A percentile compares a stretch with the other conserved stretches of the same genome.
phyloP scores from a whole-genome alignment of 2,329 filamentous ascomycete genomes.

The Moelleriella libera region DNA sequence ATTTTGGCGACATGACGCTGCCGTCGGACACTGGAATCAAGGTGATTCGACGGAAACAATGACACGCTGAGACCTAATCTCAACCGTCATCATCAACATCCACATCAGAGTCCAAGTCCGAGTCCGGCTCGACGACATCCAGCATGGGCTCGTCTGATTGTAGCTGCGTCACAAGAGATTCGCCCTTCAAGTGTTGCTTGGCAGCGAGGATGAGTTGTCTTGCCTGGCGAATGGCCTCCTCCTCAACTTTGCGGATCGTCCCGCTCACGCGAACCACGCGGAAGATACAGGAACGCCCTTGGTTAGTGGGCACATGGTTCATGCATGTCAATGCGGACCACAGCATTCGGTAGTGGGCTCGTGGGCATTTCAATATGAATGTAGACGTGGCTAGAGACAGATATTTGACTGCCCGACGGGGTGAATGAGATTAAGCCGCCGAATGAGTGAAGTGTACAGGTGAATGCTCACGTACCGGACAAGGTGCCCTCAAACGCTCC shows the following conservation, averaged over 20 bases:
- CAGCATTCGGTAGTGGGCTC: constrained; percentile 71
- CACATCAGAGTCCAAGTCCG: constrained; percentile 13
- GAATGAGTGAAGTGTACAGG: not conserved
- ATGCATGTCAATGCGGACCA: constrained; percentile 84
- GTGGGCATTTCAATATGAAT: constrained; percentile 73
- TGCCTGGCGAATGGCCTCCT: constrained; percentile 73
- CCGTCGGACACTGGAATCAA: constrained; percentile 53
- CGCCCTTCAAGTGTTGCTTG: constrained; percentile 23
- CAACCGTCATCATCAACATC: not conserved
- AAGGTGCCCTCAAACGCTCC: constrained; percentile 59
- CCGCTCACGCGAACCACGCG: constrained; percentile 79
- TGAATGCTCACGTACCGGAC: constrained; percentile 34
- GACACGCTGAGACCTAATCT: constrained; percentile 8
- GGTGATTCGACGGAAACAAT: constrained; percentile 52
- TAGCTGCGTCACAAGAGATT: constrained; percentile 6
- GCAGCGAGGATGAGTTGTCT: constrained; percentile 57
- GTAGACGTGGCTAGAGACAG: constrained; percentile 85
- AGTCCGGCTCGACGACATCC: constrained; percentile 26
- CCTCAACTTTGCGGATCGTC: constrained; percentile 83
- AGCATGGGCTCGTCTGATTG: constrained; percentile 20
- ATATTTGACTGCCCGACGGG: constrained; percentile 62
- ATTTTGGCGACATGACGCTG: constrained; percentile 37
- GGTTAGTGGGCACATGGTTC: constrained; percentile 48
- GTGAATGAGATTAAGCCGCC: not conserved
- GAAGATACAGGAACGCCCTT: constrained; percentile 57